Evolutionary conservation across 768 basidiomycete genomes (phyloP).

Genomic region (Agrocybe chaxingu): DNA sequence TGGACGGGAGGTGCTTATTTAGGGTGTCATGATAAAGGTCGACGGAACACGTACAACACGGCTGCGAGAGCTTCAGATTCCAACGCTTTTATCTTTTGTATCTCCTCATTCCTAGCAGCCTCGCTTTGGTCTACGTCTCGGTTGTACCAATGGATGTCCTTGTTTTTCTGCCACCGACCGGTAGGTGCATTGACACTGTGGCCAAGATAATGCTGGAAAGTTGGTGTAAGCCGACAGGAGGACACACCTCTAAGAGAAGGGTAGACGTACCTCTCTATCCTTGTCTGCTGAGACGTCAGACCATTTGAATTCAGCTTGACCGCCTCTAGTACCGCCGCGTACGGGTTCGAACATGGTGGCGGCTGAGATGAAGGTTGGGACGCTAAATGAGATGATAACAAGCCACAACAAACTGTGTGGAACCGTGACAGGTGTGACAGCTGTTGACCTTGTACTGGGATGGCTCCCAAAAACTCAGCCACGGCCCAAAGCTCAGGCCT

Average conservation of each 20-base stretch:
- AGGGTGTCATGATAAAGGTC: background rate
- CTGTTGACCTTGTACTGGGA: slow-evolving; percentile 12
- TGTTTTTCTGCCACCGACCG: slow-evolving; percentile 96
- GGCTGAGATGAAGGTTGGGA: background rate
- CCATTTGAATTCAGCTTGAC: slow-evolving; percentile 91
- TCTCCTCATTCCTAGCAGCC: slow-evolving; percentile 63
- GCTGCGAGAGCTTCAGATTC: slow-evolving; percentile 86
- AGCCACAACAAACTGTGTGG: background rate
- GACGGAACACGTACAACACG: slow-evolving; percentile 56
- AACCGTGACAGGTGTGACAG: slow-evolving; percentile 12
- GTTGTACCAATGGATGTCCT: slow-evolving; percentile 94
- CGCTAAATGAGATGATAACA: background rate
- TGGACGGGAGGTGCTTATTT: background rate
- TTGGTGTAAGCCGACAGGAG: background rate
- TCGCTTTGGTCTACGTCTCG: slow-evolving; percentile 52
- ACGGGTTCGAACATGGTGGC: slow-evolving; percentile 76
- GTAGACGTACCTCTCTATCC: slow-evolving; percentile 71
- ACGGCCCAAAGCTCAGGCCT: slow-evolving; percentile 13
- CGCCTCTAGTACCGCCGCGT: slow-evolving; percentile 88
- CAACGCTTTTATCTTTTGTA: slow-evolving; percentile 76
- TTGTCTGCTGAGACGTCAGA: slow-evolving; percentile 88
- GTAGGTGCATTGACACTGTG: slow-evolving; percentile 94
- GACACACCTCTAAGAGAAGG: slow-evolving; percentile 7
- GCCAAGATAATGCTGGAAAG: slow-evolving; percentile 82
- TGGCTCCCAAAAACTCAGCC: slow-evolving; percentile 11